Evolutionary conservation across 139 green algal species (phyloP).

Genomic region (Diplosphaera chodatii): DNA sequence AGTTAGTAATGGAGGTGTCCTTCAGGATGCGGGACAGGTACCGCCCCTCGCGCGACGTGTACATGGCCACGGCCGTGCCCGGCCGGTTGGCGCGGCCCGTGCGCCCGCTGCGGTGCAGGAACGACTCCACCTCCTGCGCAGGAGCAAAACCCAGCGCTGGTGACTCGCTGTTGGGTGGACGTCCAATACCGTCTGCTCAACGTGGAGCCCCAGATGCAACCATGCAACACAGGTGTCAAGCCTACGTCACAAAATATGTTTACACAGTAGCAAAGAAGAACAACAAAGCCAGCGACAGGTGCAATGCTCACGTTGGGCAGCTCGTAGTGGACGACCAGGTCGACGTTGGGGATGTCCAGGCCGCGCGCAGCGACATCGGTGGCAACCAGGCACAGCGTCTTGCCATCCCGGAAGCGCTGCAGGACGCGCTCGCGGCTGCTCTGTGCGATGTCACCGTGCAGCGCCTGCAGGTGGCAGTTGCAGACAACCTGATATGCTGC

Average conservation of each 20-base stretch:
- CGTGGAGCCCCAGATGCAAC: too few species aligned
- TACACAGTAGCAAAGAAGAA: too few species aligned
- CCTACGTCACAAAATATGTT: too few species aligned
- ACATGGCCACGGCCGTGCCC: conserved; percentile 82
- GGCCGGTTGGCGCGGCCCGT: conserved; percentile 64
- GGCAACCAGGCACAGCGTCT: conserved; percentile 77
- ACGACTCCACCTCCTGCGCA: conserved; percentile 37
- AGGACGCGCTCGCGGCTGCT: conserved; percentile 56
- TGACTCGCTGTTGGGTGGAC: too few species aligned
- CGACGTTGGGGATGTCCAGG: conserved; percentile 83
- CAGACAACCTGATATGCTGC: too few species aligned
- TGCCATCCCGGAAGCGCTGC: conserved; percentile 71
- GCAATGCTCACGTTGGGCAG: conserved; percentile 17
- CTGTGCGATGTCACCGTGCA: conserved; percentile 68
- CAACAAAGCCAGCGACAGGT: too few species aligned
- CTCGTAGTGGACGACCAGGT: conserved; percentile 57
- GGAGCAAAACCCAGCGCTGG: too few species aligned
- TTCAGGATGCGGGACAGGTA: conserved; percentile 59
- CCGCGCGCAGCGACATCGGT: conserved; percentile 96
- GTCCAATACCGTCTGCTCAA: too few species aligned
- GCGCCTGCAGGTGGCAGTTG: conserved; percentile 22
- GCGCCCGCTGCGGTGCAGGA: conserved; percentile 53
- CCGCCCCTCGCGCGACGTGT: conserved; percentile 53
- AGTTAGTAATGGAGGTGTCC: conserved; percentile 32
- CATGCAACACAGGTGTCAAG: too few species aligned